phyloP scores from a whole-genome alignment of 768 basidiomycete genomes.

The Trametes maxima region DNA sequence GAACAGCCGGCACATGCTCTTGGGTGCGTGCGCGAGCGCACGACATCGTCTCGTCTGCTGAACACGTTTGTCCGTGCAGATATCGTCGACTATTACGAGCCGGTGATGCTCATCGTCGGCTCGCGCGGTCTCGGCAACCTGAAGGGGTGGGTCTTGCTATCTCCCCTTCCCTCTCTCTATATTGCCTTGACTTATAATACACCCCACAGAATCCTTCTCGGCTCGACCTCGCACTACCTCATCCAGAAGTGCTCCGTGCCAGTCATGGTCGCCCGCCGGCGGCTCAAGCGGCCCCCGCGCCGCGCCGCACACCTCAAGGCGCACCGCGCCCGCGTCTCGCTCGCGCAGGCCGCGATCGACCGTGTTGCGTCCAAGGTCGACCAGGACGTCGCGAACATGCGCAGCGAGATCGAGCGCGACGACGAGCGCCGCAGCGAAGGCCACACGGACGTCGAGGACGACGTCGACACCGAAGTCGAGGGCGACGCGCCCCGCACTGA shows the following conservation, averaged over 20 bases:
- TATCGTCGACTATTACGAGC: conserved; percentile 84
- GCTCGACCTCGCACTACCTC: conserved; percentile 93
- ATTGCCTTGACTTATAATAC: conserved; percentile 1
- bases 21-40: conserved; percentile 47
- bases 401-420: conserved; percentile 72
- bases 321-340: conserved; percentile 79
- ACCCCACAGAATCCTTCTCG: conserved; percentile 75
- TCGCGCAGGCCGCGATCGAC: conserved; percentile 87
- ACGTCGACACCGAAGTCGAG: conserved; percentile 29
- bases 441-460: conserved; percentile 27
- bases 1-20: conserved; percentile 85
- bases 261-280: conserved; percentile 93
- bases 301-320: conserved; percentile 80
- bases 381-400: conserved; percentile 79
- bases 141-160: conserved; percentile 64
- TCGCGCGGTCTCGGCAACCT: conserved; percentile 88
- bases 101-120: conserved; percentile 92
- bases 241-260: conserved; percentile 95
- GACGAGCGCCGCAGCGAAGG: conserved; percentile 44
- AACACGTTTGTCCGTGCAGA: conserved; percentile 41
- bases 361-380: conserved; percentile 86
- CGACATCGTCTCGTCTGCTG: neutral
- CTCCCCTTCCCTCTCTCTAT: neutral
- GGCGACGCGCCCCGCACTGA: conserved; percentile 3
- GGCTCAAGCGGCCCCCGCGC: conserved; percentile 85